phyloP scores from a whole-genome alignment of 192 early-diverging fungal species.

The Phycomyces blakesleeanus region DNA sequence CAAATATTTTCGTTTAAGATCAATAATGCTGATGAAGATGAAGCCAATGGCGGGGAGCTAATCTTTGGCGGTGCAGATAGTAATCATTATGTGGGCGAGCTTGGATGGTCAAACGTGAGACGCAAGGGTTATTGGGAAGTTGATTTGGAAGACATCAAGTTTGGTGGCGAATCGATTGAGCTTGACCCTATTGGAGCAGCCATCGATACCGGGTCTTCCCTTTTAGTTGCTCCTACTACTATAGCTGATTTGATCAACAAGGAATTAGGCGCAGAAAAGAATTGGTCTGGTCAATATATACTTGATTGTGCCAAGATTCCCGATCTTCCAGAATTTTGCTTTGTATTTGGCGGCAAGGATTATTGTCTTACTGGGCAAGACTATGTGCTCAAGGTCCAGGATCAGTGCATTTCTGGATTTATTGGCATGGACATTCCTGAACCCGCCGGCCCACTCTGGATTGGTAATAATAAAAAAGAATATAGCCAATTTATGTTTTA shows the following conservation, averaged over 20 bases:
- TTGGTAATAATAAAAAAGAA: slow-evolving; percentile 28
- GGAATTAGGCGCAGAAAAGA: slow-evolving; percentile 88
- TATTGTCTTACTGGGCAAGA: slow-evolving; percentile 53
- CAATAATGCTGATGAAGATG: slow-evolving; percentile 53
- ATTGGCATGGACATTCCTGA: slow-evolving; percentile 89
- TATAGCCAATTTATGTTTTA: not conserved
- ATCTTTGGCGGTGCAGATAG: slow-evolving; percentile 86
- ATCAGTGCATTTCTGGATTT: slow-evolving; percentile 74
- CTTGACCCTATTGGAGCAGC: slow-evolving; percentile 68
- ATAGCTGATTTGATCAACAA: slow-evolving; percentile 89
- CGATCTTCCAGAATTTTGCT: slow-evolving; percentile 72
- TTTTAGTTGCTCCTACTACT: slow-evolving; percentile 74
- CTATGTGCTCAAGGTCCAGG: slow-evolving; percentile 63
- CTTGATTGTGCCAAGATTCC: slow-evolving; percentile 80
- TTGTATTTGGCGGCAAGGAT: slow-evolving; percentile 56
- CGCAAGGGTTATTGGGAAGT: slow-evolving; percentile 99
- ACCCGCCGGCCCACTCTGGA: slow-evolving; percentile 71
- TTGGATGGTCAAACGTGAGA: slow-evolving; percentile 79
- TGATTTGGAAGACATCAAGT: slow-evolving; percentile 70
- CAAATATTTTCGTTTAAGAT: slow-evolving; percentile 90
- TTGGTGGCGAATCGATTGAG: slow-evolving; percentile 72
- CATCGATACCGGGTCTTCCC: slow-evolving; percentile 89
- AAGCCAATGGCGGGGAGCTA: slow-evolving; percentile 77
- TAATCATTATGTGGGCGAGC: slow-evolving; percentile 65
- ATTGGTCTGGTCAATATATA: slow-evolving; percentile 76